Evolutionary conservation across 495 filamentous ascomycete species (phyloP).

Genomic region (Penicillium crystallinum): DNA sequence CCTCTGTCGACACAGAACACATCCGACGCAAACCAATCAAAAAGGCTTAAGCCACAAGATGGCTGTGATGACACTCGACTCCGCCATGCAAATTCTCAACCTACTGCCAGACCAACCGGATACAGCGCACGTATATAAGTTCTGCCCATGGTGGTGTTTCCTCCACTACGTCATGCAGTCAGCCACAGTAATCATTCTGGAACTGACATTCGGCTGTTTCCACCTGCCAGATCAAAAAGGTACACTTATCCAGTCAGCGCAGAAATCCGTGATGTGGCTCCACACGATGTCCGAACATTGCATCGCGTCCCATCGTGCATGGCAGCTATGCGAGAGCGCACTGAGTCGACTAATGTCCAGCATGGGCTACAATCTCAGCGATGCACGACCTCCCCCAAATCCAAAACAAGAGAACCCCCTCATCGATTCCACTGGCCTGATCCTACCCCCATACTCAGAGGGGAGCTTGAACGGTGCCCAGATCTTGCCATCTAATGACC

Average conservation of each 20-base stretch:
- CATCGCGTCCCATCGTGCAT: constrained; percentile 50
- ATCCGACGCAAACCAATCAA: constrained; percentile 21
- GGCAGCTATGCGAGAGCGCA: constrained; percentile 44
- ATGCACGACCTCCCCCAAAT: constrained; percentile 22
- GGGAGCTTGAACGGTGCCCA: background rate
- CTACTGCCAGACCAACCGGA: constrained; percentile 47
- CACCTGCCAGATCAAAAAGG: constrained; percentile 49
- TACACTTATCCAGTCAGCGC: constrained; percentile 41
- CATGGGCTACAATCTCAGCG: background rate
- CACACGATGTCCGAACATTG: constrained; percentile 47
- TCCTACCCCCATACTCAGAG: background rate
- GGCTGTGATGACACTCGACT: constrained; percentile 48
- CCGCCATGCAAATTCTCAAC: constrained; percentile 49
- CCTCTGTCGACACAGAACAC: constrained; percentile 52
- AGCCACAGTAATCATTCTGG: constrained; percentile 54
- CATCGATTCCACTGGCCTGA: background rate
- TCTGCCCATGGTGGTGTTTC: constrained; percentile 60
- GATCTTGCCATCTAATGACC: background rate
- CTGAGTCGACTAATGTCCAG: constrained; percentile 23
- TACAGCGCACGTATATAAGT: constrained; percentile 43
- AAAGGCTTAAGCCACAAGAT: constrained; percentile 50
- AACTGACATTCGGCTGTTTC: constrained; percentile 51
- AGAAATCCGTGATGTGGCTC: constrained; percentile 55
- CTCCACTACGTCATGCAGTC: constrained; percentile 63
- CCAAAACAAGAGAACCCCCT: background rate